Conservation (phyloP, 2,329 filamentous ascomycete genomes). For the Rhinocladiella mackenziei region DNA sequence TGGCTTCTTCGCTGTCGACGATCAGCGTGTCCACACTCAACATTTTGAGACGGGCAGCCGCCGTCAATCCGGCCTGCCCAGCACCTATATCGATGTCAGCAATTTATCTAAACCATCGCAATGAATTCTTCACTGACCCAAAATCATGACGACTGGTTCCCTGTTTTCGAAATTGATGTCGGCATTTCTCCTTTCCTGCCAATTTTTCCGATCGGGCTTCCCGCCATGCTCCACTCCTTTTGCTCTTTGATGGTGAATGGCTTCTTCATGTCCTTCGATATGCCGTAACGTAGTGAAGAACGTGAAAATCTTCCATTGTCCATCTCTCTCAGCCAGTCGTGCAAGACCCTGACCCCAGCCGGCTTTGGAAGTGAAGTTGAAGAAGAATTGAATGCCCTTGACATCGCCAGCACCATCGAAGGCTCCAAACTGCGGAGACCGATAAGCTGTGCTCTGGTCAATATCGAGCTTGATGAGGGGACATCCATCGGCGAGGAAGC, state of each 20-base stretch:
- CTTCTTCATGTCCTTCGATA: conserved; percentile 54
- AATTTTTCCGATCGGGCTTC: conserved; percentile 54
- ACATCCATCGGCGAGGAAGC: conserved; percentile 37
- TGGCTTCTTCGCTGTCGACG: conserved; percentile 55
- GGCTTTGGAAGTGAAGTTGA: conserved; percentile 51
- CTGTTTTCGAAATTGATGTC: conserved; percentile 49
- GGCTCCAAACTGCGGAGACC: conserved; percentile 42
- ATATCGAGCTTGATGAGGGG: conserved; percentile 45
- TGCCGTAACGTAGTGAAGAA: conserved; percentile 58
- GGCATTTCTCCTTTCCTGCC: conserved; percentile 51
- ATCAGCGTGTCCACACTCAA: conserved; percentile 54
- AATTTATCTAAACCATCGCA: conserved; percentile 6
- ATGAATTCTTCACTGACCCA: conserved; percentile 46
- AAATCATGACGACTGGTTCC: conserved; percentile 58
- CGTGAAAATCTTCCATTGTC: conserved; percentile 60
- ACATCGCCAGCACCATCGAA: conserved; percentile 51
- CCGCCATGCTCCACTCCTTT: conserved; percentile 56
- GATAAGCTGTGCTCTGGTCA: conserved; percentile 45
- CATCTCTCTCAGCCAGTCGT: conserved; percentile 45
- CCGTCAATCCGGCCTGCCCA: conserved; percentile 58
- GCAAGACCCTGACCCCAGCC: conserved; percentile 57
- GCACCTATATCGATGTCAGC: conserved; percentile 42
- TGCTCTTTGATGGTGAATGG: conserved; percentile 45
- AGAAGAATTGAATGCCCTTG: conserved; percentile 55
- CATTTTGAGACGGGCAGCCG: conserved; percentile 58